phyloP scores from a whole-genome alignment of 169 alveolate genomes.

The Babesia bigemina region DNA sequence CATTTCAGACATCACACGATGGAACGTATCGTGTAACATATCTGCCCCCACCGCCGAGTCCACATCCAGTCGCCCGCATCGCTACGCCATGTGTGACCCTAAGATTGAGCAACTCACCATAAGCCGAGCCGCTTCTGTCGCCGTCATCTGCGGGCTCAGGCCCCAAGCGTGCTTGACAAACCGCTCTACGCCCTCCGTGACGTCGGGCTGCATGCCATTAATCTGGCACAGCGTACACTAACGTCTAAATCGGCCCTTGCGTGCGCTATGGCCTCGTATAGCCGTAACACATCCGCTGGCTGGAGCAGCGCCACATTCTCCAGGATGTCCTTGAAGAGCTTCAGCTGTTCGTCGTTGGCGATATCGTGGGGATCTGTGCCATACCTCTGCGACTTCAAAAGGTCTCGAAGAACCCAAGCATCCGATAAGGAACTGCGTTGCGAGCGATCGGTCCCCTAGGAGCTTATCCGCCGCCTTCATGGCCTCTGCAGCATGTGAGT shows the following conservation, averaged over 20 bases:
- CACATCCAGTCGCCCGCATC: conserved; percentile 6
- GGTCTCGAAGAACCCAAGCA: conserved; percentile 22
- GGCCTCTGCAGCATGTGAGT: conserved; percentile 25
- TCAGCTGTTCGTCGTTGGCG: neutral
- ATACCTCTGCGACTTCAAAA: conserved; percentile 19
- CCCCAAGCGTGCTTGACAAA: conserved; percentile 24
- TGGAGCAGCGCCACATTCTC: conserved; percentile 34
- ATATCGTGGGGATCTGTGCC: neutral
- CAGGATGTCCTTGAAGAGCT: neutral
- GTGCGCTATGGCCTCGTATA: conserved; percentile 21
- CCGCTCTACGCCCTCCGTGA: neutral
- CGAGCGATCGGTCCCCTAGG: conserved; percentile 35
- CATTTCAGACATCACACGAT: neutral
- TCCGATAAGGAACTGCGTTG: conserved; percentile 17
- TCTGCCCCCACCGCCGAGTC: conserved; percentile 8
- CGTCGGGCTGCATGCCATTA: neutral
- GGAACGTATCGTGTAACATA: neutral
- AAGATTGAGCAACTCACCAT: neutral
- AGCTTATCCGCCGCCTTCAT: conserved; percentile 35
- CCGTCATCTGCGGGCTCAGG: neutral
- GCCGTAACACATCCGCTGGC: conserved; percentile 10
- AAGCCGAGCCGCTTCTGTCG: neutral
- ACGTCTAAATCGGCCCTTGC: neutral
- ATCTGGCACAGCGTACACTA: neutral
- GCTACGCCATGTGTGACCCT: neutral